Evolutionary conservation across 306 rosid species (phyloP).

Genomic region (Prunus mume): DNA sequence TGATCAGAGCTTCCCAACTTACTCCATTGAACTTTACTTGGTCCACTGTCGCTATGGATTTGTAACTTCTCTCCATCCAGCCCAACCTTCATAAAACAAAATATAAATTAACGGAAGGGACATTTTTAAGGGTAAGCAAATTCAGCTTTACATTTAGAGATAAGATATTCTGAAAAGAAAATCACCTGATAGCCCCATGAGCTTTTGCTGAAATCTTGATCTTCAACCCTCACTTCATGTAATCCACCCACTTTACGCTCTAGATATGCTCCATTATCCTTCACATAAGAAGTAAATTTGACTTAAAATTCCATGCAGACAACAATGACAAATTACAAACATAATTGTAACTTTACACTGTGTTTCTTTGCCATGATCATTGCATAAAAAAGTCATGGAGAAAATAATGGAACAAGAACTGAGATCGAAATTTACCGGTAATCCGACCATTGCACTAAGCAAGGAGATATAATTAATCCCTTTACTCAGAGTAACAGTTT

Average conservation of each 20-base stretch:
- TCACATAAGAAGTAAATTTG: conserved; percentile 18
- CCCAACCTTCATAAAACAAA: conserved; percentile 52
- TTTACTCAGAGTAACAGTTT: conserved; percentile 34
- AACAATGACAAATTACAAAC: not conserved
- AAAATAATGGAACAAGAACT: not conserved
- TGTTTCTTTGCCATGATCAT: not conserved
- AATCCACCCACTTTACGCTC: conserved; percentile 66
- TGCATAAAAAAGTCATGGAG: not conserved
- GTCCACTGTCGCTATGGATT: conserved; percentile 47
- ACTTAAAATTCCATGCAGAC: not conserved
- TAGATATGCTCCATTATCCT: conserved; percentile 78
- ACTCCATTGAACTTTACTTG: conserved; percentile 57
- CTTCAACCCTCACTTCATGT: conserved; percentile 38
- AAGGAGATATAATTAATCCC: conserved; percentile 71
- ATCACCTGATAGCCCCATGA: conserved; percentile 83
- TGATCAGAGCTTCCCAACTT: conserved; percentile 31
- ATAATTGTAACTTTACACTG: not conserved
- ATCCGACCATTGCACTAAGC: conserved; percentile 79
- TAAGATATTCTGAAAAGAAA: not conserved
- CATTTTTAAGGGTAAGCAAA: not conserved
- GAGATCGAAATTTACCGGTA: conserved; percentile 56
- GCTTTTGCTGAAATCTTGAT: conserved; percentile 40
- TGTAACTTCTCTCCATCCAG: conserved; percentile 61
- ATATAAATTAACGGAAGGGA: too few relatives aligned
- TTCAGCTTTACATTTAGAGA: not conserved